Evolutionary conservation across 106 monocot species (phyloP).

Genomic region (Platanthera guangdongensis): DNA sequence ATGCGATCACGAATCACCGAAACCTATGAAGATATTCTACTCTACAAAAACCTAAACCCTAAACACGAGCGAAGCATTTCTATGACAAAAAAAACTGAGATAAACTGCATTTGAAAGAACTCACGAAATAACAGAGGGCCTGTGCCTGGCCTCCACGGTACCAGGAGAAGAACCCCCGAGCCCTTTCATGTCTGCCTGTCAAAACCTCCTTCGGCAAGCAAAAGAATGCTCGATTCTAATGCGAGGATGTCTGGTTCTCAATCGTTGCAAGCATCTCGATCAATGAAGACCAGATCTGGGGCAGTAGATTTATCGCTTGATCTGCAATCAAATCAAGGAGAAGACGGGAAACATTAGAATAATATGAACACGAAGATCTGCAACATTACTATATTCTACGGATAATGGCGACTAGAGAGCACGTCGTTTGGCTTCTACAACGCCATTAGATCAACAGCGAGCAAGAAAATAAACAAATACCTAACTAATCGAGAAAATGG

Average conservation of each 20-base stretch:
- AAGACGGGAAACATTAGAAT: not conserved
- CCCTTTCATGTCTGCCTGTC: not conserved
- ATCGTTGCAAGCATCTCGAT: not conserved
- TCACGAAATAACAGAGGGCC: conserved; percentile 10
- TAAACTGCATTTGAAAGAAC: conserved; percentile 2
- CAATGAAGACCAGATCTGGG: not conserved
- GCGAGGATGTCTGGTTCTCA: not conserved
- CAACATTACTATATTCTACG: not conserved
- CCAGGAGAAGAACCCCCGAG: conserved; percentile 8
- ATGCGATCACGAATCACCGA: not conserved
- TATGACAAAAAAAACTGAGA: not conserved
- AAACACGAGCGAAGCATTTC: not conserved
- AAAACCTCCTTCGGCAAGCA: not conserved
- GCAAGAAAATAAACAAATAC: not conserved
- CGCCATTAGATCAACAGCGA: not conserved
- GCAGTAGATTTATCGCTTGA: not conserved
- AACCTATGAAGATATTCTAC: not conserved
- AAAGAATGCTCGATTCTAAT: not conserved
- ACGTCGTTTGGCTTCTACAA: not conserved
- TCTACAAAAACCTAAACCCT: not conserved
- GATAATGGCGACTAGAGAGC: not conserved
- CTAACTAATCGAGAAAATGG: not conserved
- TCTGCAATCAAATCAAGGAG: not conserved
- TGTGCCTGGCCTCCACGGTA: conserved; percentile 14
- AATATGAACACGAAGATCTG: not conserved